Percentiles rank a stretch among this genome's conserved stretches.
Evolutionary conservation across 108 stramenopile genomes (phyloP).

Genomic region (Nannochloropsis salina): DNA sequence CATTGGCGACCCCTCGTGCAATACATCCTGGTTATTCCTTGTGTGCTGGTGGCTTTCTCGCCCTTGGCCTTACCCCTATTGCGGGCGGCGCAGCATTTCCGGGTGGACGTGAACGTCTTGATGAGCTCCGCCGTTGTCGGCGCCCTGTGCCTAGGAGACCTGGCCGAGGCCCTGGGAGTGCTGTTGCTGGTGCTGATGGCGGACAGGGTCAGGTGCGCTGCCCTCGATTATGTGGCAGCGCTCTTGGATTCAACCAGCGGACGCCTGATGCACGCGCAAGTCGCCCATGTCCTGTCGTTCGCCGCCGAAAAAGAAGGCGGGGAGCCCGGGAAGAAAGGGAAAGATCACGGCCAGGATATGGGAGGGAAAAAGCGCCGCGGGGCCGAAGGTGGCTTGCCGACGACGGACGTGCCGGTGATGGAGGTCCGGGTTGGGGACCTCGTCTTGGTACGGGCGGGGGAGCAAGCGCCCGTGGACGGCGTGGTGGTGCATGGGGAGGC

Average conservation of each 20-base stretch:
- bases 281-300: constrained; percentile 6
- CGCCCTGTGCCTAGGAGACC: neutral
- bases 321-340: neutral
- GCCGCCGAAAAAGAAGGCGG: neutral
- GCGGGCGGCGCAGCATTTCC: neutral
- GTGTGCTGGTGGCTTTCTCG: neutral
- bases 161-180: neutral
- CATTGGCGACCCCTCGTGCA: neutral
- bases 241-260: neutral
- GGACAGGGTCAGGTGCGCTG: neutral
- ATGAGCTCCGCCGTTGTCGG: neutral
- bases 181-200: neutral
- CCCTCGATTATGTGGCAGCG: constrained; percentile 7
- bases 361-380: too few species aligned
- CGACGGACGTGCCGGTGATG: neutral
- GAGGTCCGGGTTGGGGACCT: neutral
- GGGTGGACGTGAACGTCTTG: neutral
- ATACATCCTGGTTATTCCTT: neutral
- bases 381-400: neutral
- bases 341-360: too few species aligned
- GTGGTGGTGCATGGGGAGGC: neutral
- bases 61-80: neutral
- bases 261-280: neutral
- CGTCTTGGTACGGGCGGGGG: neutral
- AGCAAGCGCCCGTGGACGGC: constrained; percentile 3